Evolutionary conservation across 2,329 filamentous ascomycete genomes (phyloP).

Genomic region (Penicillium sp.): DNA sequence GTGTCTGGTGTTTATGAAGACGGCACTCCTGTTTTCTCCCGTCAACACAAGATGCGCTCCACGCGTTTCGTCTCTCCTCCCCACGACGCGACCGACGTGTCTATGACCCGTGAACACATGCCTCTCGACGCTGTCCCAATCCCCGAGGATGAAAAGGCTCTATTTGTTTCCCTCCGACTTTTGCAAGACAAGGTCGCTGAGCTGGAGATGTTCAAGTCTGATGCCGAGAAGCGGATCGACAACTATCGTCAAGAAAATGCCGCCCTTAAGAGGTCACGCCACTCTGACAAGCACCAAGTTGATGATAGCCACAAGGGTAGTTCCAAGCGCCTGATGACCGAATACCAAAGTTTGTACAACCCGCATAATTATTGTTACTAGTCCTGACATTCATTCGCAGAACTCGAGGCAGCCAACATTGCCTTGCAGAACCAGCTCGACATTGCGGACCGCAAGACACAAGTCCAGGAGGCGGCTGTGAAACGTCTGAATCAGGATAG

Average conservation of each 20-base stretch:
- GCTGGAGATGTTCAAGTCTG: constrained; percentile 56
- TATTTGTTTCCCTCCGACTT: constrained; percentile 60
- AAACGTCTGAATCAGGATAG: constrained; percentile 56
- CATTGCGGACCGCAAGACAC: constrained; percentile 54
- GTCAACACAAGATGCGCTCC: constrained; percentile 47
- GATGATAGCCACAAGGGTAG: constrained; percentile 47
- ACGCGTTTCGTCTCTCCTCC: constrained; percentile 56
- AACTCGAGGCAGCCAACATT: constrained; percentile 53
- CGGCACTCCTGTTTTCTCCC: constrained; percentile 56
- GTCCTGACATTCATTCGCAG: constrained; percentile 29
- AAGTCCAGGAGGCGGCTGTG: constrained; percentile 54
- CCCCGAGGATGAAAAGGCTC: constrained; percentile 61
- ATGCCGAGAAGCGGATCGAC: constrained; percentile 49
- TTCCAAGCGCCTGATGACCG: constrained; percentile 29
- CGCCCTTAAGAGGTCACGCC: constrained; percentile 43
- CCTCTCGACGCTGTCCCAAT: constrained; percentile 55
- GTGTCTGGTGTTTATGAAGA: constrained; percentile 59
- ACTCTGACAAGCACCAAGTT: constrained; percentile 38
- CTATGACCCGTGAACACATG: constrained; percentile 40
- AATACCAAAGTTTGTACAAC: constrained; percentile 39
- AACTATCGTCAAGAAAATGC: constrained; percentile 54
- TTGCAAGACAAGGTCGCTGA: constrained; percentile 58
- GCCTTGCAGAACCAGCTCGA: constrained; percentile 56
- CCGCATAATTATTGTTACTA: constrained; percentile 19
- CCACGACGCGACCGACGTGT: constrained; percentile 32